A percentile compares a stretch with the other conserved stretches of the same genome.
Evolutionary conservation across 495 filamentous ascomycete species (phyloP).

Genomic region (Tuber magnatum): DNA sequence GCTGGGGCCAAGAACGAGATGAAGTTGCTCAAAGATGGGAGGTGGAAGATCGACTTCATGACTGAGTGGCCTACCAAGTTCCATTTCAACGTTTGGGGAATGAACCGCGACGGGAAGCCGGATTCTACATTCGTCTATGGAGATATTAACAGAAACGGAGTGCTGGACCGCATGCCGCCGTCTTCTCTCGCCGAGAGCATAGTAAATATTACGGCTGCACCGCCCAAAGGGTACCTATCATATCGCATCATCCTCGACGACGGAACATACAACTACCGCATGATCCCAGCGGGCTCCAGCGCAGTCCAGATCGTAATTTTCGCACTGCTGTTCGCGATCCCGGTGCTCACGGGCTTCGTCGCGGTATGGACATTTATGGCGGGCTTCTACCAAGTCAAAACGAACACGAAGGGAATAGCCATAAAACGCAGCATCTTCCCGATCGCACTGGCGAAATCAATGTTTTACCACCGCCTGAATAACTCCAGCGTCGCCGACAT

Average conservation of each 20-base stretch:
- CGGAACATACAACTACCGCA: slow-evolving; percentile 48
- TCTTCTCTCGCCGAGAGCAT: slow-evolving; percentile 51
- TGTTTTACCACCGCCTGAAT: slow-evolving; percentile 9
- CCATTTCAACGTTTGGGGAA: slow-evolving; percentile 63
- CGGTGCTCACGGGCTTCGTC: slow-evolving; percentile 47
- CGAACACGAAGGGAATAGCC: slow-evolving; percentile 58
- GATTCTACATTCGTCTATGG: slow-evolving; percentile 55
- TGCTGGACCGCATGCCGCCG: slow-evolving; percentile 60
- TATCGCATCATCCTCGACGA: slow-evolving; percentile 56
- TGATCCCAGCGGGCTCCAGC: slow-evolving; percentile 52
- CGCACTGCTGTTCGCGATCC: slow-evolving; percentile 53
- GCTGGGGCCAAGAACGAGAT: slow-evolving; percentile 54
- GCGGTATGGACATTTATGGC: slow-evolving; percentile 57
- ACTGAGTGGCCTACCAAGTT: slow-evolving; percentile 59
- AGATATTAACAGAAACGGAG: slow-evolving; percentile 55
- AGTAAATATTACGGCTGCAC: slow-evolving; percentile 56
- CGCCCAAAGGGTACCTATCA: slow-evolving; percentile 51
- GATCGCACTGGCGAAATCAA: slow-evolving; percentile 43
- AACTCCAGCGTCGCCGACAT: slow-evolving; percentile 3
- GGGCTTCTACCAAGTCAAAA: slow-evolving; percentile 64
- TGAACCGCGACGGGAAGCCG: slow-evolving; percentile 58
- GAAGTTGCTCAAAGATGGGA: slow-evolving; percentile 49
- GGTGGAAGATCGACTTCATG: slow-evolving; percentile 58
- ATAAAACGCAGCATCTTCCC: slow-evolving; percentile 35
- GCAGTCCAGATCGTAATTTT: slow-evolving; percentile 55